Conservation (phyloP, 345 rosid species). For the Adansonia digitata region DNA sequence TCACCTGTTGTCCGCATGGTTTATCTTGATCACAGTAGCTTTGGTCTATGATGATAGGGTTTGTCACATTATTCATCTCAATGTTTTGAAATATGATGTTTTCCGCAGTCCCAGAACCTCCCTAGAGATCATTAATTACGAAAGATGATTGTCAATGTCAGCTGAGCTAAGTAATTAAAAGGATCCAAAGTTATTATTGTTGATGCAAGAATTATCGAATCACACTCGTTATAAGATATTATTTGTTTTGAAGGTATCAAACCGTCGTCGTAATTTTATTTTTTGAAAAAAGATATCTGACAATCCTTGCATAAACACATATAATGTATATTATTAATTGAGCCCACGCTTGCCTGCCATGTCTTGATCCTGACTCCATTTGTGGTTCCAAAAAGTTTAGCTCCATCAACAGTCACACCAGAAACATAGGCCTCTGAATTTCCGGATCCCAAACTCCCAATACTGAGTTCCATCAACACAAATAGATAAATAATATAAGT, state of each 20-base stretch:
- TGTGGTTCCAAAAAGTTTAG: conserved; percentile 53
- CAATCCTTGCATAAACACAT: no score
- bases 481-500: neutral
- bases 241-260: no score
- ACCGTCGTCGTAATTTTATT: no score
- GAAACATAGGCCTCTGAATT: conserved; percentile 60
- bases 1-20: conserved; percentile 65
- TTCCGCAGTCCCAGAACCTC: conserved; percentile 85
- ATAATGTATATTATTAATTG: neutral
- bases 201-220: no score
- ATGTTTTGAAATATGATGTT: conserved; percentile 68
- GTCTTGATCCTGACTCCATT: conserved; percentile 94
- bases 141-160: neutral
- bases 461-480: conserved; percentile 31
- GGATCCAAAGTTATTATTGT: no score
- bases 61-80: conserved; percentile 57
- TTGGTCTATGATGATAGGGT: conserved; percentile 87
- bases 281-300: no score
- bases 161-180: neutral
- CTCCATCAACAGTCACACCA: conserved; percentile 58
- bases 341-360: conserved; percentile 52
- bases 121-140: conserved; percentile 32
- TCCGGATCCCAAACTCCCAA: conserved; percentile 70
- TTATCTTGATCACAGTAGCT: conserved; percentile 66
- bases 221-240: no score